Evolutionary conservation across 2,329 filamentous ascomycete species (phyloP).

Genomic region (Fusarium odoratissimum): DNA sequence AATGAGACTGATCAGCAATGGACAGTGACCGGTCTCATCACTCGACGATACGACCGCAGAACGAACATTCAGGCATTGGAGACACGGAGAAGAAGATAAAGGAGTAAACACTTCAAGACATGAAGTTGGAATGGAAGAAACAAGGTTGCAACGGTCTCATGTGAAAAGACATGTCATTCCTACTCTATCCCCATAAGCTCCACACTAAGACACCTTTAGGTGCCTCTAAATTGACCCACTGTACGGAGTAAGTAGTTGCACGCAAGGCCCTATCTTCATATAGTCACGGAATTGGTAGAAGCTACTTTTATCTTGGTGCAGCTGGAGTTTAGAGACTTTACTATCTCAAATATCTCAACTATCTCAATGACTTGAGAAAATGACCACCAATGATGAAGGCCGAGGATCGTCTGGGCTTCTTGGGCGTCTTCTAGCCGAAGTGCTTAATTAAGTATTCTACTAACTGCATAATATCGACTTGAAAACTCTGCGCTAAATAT

Average conservation of each 20-base stretch:
- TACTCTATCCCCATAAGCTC: not conserved
- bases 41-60: not conserved
- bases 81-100: accelerated
- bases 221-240: not conserved
- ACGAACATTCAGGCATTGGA: not conserved
- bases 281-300: not conserved
- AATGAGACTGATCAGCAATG: not conserved
- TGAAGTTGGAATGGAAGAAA: not conserved
- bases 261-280: not conserved
- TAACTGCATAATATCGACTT: not conserved
- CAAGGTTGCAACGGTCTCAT: constrained; percentile 12
- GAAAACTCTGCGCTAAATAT: not conserved
- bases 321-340: not conserved
- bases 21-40: not conserved
- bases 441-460: no score
- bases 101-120: not conserved
- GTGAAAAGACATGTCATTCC: constrained; percentile 1
- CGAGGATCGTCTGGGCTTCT: not conserved
- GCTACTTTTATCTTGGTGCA: not conserved
- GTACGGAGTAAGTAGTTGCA: not conserved
- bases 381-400: not conserved
- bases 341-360: not conserved
- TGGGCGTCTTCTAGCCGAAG: no score
- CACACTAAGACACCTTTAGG: not conserved
- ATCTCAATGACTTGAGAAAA: not conserved